Evolutionary conservation across 192 early-diverging fungal genomes (phyloP).

Genomic region (Endogone sp.): DNA sequence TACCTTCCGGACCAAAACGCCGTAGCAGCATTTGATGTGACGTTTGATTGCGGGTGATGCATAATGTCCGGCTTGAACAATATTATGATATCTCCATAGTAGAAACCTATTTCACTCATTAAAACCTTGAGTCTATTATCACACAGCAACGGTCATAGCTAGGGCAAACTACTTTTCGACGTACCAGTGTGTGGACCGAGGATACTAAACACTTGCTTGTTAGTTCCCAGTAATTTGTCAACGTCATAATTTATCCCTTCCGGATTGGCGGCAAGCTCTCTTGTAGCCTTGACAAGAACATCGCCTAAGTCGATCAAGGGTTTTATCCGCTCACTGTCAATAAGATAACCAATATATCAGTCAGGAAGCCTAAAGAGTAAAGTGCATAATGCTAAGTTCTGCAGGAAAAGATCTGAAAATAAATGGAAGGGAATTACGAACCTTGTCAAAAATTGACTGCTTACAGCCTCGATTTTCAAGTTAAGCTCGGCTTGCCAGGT

Average conservation of each 20-base stretch:
- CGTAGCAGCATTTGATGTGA: not conserved
- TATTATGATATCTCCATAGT: not conserved
- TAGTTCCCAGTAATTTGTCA: not conserved
- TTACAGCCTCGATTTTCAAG: not conserved
- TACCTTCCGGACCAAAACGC: not conserved
- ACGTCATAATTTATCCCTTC: not conserved
- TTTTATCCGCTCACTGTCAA: not conserved
- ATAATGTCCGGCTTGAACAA: not conserved
- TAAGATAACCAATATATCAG: too few species aligned
- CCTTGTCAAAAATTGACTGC: not conserved
- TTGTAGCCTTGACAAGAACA: not conserved
- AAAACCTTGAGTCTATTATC: not conserved
- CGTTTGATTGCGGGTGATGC: not conserved
- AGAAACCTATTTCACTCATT: not conserved
- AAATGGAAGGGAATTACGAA: not conserved
- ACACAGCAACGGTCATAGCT: not conserved
- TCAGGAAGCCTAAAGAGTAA: not conserved
- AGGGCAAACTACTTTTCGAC: not conserved
- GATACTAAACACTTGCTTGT: not conserved
- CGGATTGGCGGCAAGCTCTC: not conserved
- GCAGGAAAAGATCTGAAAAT: not conserved
- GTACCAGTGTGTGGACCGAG: not conserved
- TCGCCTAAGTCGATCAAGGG: not conserved
- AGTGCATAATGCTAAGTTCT: not conserved
- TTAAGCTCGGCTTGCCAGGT: not conserved